Base-by-base conservation (phyloP, 164 flowering plant genomes). In the Piper betle region DNA sequence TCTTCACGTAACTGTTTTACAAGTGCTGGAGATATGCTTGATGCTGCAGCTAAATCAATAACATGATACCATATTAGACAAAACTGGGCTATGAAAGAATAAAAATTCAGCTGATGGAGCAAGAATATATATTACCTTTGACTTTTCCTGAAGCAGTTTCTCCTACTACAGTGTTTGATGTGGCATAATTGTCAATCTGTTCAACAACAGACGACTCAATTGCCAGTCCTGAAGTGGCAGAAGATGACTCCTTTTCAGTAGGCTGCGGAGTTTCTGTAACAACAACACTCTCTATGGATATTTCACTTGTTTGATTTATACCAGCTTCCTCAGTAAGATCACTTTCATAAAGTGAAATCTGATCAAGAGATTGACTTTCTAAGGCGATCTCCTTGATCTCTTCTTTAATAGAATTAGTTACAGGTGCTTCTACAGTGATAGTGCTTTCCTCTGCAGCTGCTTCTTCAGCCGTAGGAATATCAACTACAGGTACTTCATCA, bases 1-100 rank as follows among this genome's bases (percentile, higher is more conserved):
- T 94, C 99, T 59, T 94, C 96, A 48, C 96, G 89, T 46, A 94
- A 80, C 67, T 86, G 89, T 82, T 94, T 94, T 57, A 94, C 99
- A 12, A 94, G 87, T 62, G 88, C 84, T 20, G 99, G 92, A 62
- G 97, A 81, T 69, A 93, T 80, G 42, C 74, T 59, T 39, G 82
- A 90, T 39, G 82, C 94, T 78, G 76, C 62, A 68, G 66, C 62
- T 55, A 46, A 19, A 43, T 60, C 12, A 37, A 42, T 15, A 42
- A 43, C 13, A 60, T 3, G 10, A 59, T 11, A 11, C 3, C 39
- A 7, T 60, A 48, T 20, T 57, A 38, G 42, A 60, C 12, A 55
- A 25, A 1, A 15, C 39, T 3, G 16, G 39, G 38, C 20, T 48
- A 18, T 43, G 18, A 43, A 10, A 60, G 19, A 20, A 25, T 8